Evolutionary conservation across 2,329 filamentous ascomycete genomes (phyloP), one percentile per base, ranked within the genome.

Genomic region (Chrysosphaeria jannelii): DNA sequence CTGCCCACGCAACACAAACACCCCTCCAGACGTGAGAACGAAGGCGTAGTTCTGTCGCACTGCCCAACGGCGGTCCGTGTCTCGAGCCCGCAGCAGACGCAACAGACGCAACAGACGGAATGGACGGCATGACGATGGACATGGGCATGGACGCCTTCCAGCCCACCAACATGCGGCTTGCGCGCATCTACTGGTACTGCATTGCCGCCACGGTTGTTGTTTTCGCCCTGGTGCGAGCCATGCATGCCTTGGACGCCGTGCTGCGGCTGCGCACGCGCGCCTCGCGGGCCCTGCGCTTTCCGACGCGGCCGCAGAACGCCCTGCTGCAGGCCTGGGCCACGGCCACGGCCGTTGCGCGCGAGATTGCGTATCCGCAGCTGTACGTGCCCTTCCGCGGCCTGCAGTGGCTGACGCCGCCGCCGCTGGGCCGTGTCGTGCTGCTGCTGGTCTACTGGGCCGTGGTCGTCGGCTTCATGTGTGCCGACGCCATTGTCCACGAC

Each of bases 101-200:
- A n/a, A n/a, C n/a, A n/a, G n/a, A n/a, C n/a, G n/a, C n/a, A n/a
- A n/a, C n/a, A n/a, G n/a, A n/a, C n/a, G n/a, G n/a, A 14, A 10
- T 18, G 13, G 12, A 11, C 17, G 4, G 13, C 14, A 33, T 34
- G 31, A 27, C 29, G 22, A 37, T 34, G 28, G 36, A 40, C 24
- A 36, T 44, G 31, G 41, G 44, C 10, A 39, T 45, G 23, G 42
- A 38, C 23, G 38, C 44, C 34, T 51, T 53, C 34, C 40, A 44
- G 27, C 28, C 38, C 2, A 40, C 40, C 18, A 62, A 63, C 34
- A 47, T 47, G 35, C 44, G 42, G 19, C 46, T 62, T 23, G 57
- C 59, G 10, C 45, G 44, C 10, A 48, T 46, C 3, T 66, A 53
- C 34, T 66, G 60, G 60, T 65, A 63, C 34, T 48, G 58, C 16